Evolutionary conservation across 164 flowering plant genomes (phyloP), one percentile per base, ranked within the genome.

Genomic region (Saururus chinensis): DNA sequence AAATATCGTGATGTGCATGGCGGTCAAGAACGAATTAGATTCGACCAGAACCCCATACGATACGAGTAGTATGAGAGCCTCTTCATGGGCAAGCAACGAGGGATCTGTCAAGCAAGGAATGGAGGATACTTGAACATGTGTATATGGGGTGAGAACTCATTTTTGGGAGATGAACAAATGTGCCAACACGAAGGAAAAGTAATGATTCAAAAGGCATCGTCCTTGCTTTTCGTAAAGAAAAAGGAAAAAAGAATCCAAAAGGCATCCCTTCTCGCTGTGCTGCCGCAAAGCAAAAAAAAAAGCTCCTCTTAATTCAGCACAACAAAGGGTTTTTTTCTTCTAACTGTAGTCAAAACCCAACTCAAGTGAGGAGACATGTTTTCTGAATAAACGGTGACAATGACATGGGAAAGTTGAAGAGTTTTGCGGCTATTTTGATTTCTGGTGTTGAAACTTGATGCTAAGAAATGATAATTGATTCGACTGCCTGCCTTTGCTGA

Each of bases 51-150:
- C 37, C 66, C 77, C 71, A 26, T 19, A 30, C 51, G 49, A 64
- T 30, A 42, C 53, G 21, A 49, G 16, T 20, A 40, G 58, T 19
- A 20, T n/a, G 16, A 8, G 53, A 35, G 42, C 12, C 14, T 16
- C 14, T 22, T 23, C 26, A 19, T 61, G 21, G 9, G 55, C 26
- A 10, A 30, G 55, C n/a, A 49, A 41, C 4, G 14, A 25, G 60
- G 55, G 41, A 20, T 37, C 30, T 23, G 30, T 14, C 19, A 68
- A 68, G 78, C 60, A 75, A 75, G 66, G 81, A 63, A 78, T 78
- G 41, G 71, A 73, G 74, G 72, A 57, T 42, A 51, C 60, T 48
- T 74, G 45, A 22, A 1, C 57, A 10, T 10, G 49, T 42, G 9
- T 22, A 7, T 24, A 55, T 10, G 57, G 5, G 4, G 30, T 24